These are phyloP conservation scores for Hyaloscypha finlandica DNA, from an alignment of 495 filamentous ascomycete species.

Conservation along the genomic window DNA sequence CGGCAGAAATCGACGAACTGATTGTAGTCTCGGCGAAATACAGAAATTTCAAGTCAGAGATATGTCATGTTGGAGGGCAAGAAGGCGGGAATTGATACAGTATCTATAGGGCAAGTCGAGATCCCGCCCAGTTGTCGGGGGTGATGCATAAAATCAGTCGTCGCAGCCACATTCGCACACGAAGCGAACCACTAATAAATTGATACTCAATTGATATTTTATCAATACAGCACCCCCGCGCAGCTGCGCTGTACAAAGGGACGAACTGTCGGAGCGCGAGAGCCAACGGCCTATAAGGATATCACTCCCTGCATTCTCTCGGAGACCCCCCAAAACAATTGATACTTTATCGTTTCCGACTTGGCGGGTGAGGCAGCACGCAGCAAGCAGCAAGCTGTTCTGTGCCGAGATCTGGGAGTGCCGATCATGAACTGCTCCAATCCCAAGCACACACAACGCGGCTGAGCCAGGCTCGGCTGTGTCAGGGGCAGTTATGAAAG, in stretches of 20 bases:
- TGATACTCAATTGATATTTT: neutral
- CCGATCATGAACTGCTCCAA: neutral
- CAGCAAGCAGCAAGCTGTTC: no score
- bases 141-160: neutral
- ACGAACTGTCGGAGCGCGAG: no score
- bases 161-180: neutral
- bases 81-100: constrained; percentile 3
- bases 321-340: neutral
- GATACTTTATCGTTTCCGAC: constrained; percentile 1
- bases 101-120: neutral
- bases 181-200: constrained; percentile 5
- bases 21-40: neutral
- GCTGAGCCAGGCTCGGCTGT: neutral
- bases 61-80: neutral
- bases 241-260: no score
- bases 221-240: no score
- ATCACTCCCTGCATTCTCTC: no score
- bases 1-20: neutral
- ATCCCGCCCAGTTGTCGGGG: neutral
- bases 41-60: neutral
- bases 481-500: neutral
- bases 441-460: neutral
- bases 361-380: no score
- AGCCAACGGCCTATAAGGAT: no score
- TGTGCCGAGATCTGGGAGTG: no score